Base-by-base conservation (phyloP, 352 stramenopile genomes). In the Globisporangium radiosum region DNA sequence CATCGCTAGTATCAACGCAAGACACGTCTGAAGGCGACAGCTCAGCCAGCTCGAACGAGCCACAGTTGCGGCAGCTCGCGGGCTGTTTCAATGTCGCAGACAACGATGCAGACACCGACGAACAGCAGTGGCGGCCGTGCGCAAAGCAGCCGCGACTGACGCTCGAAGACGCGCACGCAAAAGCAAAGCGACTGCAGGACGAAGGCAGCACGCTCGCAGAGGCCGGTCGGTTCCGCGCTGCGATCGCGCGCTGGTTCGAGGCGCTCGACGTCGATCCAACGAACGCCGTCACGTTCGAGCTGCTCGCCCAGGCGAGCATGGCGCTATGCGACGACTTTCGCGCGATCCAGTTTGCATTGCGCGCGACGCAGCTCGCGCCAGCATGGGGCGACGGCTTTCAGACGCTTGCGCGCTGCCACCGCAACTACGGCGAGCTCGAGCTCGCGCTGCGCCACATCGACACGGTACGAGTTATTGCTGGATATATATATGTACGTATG, bases 401-500 rank as follows among this genome's bases (percentile, higher is more conserved):
- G 13, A 93, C 85, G 7, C 63, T 95, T 4, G 74, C 76, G 48
- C 64, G 82, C 19, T 80, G 75, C 40, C 85, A 92, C 13, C 56
- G 92, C 33, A 94, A 94, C 58, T 92, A 85, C 64, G 85, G 85
- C 5, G 85, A 94, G 62, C 62, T 94, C 13, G 63, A 80, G 14
- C 57, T 94, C n/a, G 81, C 85, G 6, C 58, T 66, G 8, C 15
- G 68, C 8, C 78, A 81, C 57, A 61, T 91, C 37, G 39, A 71
- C 15, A 70, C 78, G 72, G 83, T 90, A 48, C 4, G 56, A 33
- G 25, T 2, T 2, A 33, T 33, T 33, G 25, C 25, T 33, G 5
- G 45, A 48, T 13, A 2, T n/a, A 6, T 17, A 15, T n/a, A 48
- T 44, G 7, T 44, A 4, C 40, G 11, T 44, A 25, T 25, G 7